Evolutionary conservation across 495 filamentous ascomycete species (phyloP).

Genomic region (Podospora appendiculata): DNA sequence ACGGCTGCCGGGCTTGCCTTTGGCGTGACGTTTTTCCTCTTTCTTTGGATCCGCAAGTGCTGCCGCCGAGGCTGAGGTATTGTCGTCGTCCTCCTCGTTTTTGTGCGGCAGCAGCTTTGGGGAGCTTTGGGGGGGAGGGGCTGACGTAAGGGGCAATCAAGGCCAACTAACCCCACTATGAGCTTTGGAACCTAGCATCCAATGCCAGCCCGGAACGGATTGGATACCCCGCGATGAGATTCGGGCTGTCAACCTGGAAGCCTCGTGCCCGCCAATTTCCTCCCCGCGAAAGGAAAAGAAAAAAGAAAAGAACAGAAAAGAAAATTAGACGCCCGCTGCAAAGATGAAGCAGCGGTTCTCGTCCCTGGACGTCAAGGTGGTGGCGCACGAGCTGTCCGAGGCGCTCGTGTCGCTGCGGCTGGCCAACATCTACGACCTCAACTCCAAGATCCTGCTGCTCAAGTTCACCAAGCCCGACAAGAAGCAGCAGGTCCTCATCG

Average conservation of each 20-base stretch:
- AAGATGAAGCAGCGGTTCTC: constrained; percentile 98
- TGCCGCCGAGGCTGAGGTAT: background rate
- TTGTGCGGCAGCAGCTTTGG: no score
- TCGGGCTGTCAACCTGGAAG: no score
- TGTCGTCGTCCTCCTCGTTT: background rate
- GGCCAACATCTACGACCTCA: constrained; percentile 92
- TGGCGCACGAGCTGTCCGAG: constrained; percentile 80
- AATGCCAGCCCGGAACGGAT: no score
- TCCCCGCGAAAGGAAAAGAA: background rate
- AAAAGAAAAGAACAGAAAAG: background rate
- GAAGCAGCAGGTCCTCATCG: constrained; percentile 81
- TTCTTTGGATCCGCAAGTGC: background rate
- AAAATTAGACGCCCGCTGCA: background rate
- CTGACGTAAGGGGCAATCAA: no score
- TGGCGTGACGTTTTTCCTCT: constrained; percentile 3
- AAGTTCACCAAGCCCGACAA: constrained; percentile 81
- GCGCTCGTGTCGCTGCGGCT: constrained; percentile 70
- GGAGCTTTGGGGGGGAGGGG: no score
- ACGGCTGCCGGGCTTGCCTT: constrained; percentile 6
- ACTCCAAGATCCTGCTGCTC: constrained; percentile 88
- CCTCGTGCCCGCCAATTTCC: no score
- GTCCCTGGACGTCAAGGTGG: constrained; percentile 84
- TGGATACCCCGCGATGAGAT: no score
- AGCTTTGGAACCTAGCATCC: no score
- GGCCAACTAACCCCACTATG: no score